phyloP scores from a whole-genome alignment of 2,329 filamentous ascomycete genomes.

The Aureobasidium zeae region DNA sequence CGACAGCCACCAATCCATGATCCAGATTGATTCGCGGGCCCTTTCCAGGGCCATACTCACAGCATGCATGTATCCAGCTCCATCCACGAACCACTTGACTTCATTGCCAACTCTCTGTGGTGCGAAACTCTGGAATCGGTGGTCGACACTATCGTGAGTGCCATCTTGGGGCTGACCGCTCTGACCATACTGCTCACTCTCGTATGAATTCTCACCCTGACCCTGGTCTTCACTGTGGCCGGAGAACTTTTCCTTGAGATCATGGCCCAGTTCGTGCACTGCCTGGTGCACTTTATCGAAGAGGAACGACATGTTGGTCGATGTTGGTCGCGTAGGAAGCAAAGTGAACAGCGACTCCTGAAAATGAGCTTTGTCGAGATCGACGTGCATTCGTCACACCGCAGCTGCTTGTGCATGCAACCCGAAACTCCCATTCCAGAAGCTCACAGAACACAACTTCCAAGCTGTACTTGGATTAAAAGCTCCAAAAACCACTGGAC shows the following conservation, averaged over 20 bases:
- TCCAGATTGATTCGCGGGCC: constrained; percentile 70
- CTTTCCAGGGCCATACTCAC: constrained; percentile 70
- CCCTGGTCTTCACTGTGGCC: constrained; percentile 26
- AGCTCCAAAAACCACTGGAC: too few species aligned
- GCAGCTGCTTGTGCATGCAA: too few species aligned
- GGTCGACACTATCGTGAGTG: constrained; percentile 35
- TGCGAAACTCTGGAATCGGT: constrained; percentile 58
- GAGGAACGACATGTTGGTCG: constrained; percentile 32
- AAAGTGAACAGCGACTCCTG: background rate
- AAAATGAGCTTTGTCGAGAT: too few species aligned
- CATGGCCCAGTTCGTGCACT: constrained; percentile 42
- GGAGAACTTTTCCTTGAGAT: constrained; percentile 42
- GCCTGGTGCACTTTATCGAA: constrained; percentile 48
- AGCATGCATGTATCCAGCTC: constrained; percentile 76
- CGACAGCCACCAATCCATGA: constrained; percentile 83
- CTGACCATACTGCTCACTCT: constrained; percentile 37
- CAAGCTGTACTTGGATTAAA: too few species aligned
- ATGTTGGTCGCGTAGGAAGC: background rate
- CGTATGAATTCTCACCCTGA: constrained; percentile 27
- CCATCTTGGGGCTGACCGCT: constrained; percentile 30
- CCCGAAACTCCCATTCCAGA: too few species aligned
- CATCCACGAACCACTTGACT: constrained; percentile 86
- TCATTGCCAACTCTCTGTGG: constrained; percentile 61
- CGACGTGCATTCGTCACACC: too few species aligned
- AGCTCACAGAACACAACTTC: too few species aligned